A percentile compares a stretch with the other conserved stretches of the same genome.
Conservation (phyloP, 202 grass and related monocot genomes). For the Cymbopogon flexuosus region DNA sequence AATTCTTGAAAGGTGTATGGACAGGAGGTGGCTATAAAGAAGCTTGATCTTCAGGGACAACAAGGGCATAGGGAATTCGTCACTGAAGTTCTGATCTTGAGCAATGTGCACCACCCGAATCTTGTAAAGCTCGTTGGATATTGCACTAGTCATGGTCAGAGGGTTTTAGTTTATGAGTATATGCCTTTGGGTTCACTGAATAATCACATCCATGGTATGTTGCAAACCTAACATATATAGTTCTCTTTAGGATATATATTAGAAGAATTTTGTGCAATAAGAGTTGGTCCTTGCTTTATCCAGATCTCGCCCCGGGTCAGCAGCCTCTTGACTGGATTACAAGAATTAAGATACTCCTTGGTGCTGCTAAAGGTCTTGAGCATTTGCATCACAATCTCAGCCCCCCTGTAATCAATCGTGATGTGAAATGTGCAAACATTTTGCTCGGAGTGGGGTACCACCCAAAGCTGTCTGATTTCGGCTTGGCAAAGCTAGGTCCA, state of each 20-base stretch:
- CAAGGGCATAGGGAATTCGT: slow-evolving; percentile 78
- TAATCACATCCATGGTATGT: slow-evolving; percentile 72
- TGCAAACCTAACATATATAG: slow-evolving; percentile 14
- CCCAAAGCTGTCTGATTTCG: slow-evolving; percentile 88
- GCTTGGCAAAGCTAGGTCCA: slow-evolving; percentile 78
- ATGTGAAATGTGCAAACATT: slow-evolving; percentile 85
- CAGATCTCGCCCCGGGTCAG: slow-evolving; percentile 59
- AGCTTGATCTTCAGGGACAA: slow-evolving; percentile 55
- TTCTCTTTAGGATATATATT: slow-evolving; percentile 7
- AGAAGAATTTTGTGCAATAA: slow-evolving; percentile 21
- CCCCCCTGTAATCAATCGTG: slow-evolving; percentile 85
- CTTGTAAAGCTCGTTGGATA: slow-evolving; percentile 89
- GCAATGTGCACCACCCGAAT: slow-evolving; percentile 67
- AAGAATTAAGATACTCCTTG: slow-evolving; percentile 74
- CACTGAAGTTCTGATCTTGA: slow-evolving; percentile 68
- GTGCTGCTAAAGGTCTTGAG: slow-evolving; percentile 78
- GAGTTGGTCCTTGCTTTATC: slow-evolving; percentile 20
- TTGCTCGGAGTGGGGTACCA: slow-evolving; percentile 73
- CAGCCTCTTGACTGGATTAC: slow-evolving; percentile 85
- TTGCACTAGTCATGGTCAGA: slow-evolving; percentile 60
- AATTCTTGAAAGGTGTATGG: slow-evolving; percentile 22
- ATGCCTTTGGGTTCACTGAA: slow-evolving; percentile 76
- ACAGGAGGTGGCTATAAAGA: slow-evolving; percentile 84
- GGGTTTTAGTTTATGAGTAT: slow-evolving; percentile 92
- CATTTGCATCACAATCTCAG: slow-evolving; percentile 63